phyloP scores from a whole-genome alignment of 2,329 filamentous ascomycete genomes.

The Aureobasidium mangrovei region DNA sequence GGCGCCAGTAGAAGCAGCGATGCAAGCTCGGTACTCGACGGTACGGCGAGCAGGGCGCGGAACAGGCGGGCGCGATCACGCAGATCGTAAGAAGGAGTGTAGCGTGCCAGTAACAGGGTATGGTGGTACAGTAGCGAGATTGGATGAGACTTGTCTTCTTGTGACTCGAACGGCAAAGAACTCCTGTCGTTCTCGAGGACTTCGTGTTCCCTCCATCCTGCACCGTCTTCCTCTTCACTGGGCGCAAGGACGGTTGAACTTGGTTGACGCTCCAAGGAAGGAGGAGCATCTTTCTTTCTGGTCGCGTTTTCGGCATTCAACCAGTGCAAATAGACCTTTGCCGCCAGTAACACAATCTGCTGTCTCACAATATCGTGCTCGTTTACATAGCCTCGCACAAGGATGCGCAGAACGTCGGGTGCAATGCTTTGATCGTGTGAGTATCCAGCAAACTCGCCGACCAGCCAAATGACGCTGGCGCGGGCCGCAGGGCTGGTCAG shows the following conservation, averaged over 20 bases:
- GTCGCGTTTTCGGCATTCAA: constrained; percentile 53
- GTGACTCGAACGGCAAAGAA: background rate
- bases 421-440: constrained; percentile 82
- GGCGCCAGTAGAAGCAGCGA: constrained; percentile 85
- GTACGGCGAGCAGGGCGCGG: constrained; percentile 69
- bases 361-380: constrained; percentile 82
- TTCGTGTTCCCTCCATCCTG: constrained; percentile 20
- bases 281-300: constrained; percentile 21
- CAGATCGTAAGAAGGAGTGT: constrained; percentile 90
- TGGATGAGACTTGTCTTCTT: constrained; percentile 49
- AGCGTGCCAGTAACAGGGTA: constrained; percentile 72
- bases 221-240: constrained; percentile 19
- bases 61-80: constrained; percentile 86
- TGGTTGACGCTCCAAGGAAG: constrained; percentile 15
- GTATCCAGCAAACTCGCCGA: constrained; percentile 81
- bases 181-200: constrained; percentile 17
- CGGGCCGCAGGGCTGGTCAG: constrained; percentile 80
- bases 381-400: constrained; percentile 73
- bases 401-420: constrained; percentile 79
- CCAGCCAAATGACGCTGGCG: constrained; percentile 94
- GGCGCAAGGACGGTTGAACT: constrained; percentile 21
- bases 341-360: constrained; percentile 84
- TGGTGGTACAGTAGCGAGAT: constrained; percentile 78
- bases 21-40: constrained; percentile 69
- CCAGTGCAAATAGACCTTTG: constrained; percentile 93